Conservation (phyloP, 257 asterid genomes). For the Pogostemon cablin region DNA sequence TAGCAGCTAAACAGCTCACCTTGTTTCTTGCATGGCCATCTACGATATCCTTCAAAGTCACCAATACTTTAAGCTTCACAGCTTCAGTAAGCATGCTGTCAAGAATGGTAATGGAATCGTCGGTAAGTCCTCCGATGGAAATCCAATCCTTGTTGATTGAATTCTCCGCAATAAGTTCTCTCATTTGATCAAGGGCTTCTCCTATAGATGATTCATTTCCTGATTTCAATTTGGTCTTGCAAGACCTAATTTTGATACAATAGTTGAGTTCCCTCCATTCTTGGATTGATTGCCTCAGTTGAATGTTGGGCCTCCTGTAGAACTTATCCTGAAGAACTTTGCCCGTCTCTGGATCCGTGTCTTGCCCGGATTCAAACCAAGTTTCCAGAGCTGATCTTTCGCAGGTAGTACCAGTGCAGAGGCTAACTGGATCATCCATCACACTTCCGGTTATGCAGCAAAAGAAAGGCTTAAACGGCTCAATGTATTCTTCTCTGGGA, state of each 20-base stretch:
- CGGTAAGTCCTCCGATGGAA: conserved; percentile 56
- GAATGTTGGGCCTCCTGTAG: conserved; percentile 54
- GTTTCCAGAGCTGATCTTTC: conserved; percentile 53
- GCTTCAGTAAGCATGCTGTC: conserved; percentile 28
- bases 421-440: conserved; percentile 67
- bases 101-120: conserved; percentile 38
- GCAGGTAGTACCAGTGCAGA: conserved; percentile 69
- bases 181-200: conserved; percentile 48
- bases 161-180: conserved; percentile 45
- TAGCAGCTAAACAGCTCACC: conserved; percentile 33
- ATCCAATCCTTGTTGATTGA: conserved; percentile 63
- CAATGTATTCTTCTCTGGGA: conserved; percentile 51
- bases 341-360: conserved; percentile 61
- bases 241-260: conserved; percentile 57
- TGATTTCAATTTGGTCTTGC: conserved; percentile 42
- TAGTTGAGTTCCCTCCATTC: conserved; percentile 73
- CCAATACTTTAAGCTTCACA: conserved; percentile 38
- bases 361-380: conserved; percentile 50
- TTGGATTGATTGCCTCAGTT: conserved; percentile 59
- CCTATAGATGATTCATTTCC: conserved; percentile 34
- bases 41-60: conserved; percentile 45
- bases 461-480: conserved; percentile 55
- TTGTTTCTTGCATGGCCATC: conserved; percentile 64
- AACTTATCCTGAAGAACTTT: conserved; percentile 52
- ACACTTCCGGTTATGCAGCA: conserved; percentile 51